Conservation (phyloP, 495 filamentous ascomycete genomes). For the Delitschia confertaspora region DNA sequence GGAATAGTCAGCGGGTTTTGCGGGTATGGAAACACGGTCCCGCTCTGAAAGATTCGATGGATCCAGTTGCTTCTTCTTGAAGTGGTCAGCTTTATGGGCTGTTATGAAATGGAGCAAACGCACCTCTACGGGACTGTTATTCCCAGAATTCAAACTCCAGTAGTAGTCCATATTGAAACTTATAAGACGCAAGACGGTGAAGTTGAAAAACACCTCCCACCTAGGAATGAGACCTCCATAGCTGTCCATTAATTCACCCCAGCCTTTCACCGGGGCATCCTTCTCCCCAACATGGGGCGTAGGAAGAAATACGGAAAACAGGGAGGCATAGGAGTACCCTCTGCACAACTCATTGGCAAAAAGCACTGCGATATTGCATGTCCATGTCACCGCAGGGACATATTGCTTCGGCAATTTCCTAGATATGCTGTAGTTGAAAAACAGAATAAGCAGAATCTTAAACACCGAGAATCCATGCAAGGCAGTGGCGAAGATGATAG, state of each 20-base stretch:
- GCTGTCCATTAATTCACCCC: slow-evolving; percentile 60
- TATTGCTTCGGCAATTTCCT: slow-evolving; percentile 57
- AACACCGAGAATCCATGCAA: slow-evolving; percentile 78
- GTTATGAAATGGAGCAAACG: slow-evolving; percentile 30
- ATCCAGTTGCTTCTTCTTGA: slow-evolving; percentile 98
- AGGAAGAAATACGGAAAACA: slow-evolving; percentile 47
- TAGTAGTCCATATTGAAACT: slow-evolving; percentile 97
- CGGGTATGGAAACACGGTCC: slow-evolving; percentile 72
- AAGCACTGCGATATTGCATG: slow-evolving; percentile 78
- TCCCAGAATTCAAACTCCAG: slow-evolving; percentile 68
- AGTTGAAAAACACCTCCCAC: slow-evolving; percentile 95
- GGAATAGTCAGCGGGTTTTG: slow-evolving; percentile 57
- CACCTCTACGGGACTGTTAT: slow-evolving; percentile 75
- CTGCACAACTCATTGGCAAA: slow-evolving; percentile 81
- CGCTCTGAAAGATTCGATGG: slow-evolving; percentile 73
- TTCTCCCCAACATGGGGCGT: slow-evolving; percentile 32
- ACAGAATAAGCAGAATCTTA: slow-evolving; percentile 74
- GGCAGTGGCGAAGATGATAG: slow-evolving; percentile 62
- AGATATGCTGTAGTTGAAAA: slow-evolving; percentile 70
- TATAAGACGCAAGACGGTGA: slow-evolving; percentile 86
- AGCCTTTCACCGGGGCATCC: slow-evolving; percentile 39
- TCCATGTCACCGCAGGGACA: slow-evolving; percentile 73
- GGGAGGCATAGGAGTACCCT: slow-evolving; percentile 62
- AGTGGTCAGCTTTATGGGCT: slow-evolving; percentile 45
- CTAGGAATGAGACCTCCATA: slow-evolving; percentile 73